A percentile compares a stretch with the other conserved stretches of the same genome.
Conservation (phyloP, 108 stramenopile genomes). For the Nitzschia sp. region DNA sequence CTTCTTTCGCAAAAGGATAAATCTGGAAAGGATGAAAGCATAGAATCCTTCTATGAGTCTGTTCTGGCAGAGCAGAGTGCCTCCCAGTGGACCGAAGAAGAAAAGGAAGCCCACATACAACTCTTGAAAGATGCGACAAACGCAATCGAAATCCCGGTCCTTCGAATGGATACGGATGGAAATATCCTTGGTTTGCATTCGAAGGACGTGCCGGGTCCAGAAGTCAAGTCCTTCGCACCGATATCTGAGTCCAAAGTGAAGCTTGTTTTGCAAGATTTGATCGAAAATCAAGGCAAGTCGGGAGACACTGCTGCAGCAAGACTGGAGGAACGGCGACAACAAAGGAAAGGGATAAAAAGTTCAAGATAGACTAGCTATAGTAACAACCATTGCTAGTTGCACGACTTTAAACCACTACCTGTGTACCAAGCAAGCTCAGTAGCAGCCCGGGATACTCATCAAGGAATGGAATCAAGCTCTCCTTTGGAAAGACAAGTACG, state of each 20-base stretch:
- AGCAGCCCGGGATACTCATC: constrained; percentile 84
- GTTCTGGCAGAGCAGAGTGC: background rate
- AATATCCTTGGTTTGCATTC: constrained; percentile 28
- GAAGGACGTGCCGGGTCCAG: constrained; percentile 27
- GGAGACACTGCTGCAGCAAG: background rate
- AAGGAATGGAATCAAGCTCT: constrained; percentile 73
- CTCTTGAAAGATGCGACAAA: constrained; percentile 14
- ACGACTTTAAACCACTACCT: constrained; percentile 80
- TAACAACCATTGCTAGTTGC: too few relatives aligned
- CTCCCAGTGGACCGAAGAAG: background rate
- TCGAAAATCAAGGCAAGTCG: background rate
- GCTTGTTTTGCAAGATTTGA: constrained; percentile 38
- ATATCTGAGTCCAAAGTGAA: constrained; percentile 29
- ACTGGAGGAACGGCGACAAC: background rate
- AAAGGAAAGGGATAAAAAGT: background rate
- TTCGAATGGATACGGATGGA: constrained; percentile 30
- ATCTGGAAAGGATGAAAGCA: background rate
- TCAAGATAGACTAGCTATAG: too few relatives aligned
- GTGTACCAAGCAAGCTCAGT: constrained; percentile 84
- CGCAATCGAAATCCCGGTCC: constrained; percentile 29
- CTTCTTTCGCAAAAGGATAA: background rate
- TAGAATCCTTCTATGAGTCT: constrained; percentile 4
- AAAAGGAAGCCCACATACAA: constrained; percentile 16
- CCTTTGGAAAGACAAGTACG: constrained; percentile 70
- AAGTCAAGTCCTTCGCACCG: constrained; percentile 18